A percentile compares a stretch with the other conserved stretches of the same genome.
These are phyloP conservation scores for Nothophaeocryptopus gaeumannii DNA, from an alignment of 2,329 filamentous ascomycete species.

Conservation along the genomic window DNA sequence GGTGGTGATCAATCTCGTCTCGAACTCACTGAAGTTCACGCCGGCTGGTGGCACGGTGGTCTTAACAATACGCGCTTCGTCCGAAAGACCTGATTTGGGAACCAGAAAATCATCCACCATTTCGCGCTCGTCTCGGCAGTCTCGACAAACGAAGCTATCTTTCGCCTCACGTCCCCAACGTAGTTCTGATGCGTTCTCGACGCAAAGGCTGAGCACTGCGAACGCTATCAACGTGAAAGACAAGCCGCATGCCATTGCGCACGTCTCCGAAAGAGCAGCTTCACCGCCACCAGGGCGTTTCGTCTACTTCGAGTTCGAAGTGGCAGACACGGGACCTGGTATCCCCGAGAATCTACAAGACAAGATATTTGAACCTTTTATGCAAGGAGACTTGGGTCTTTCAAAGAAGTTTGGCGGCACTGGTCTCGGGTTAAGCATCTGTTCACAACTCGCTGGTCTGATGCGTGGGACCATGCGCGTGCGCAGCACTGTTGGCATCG, in stretches of 20 bases:
- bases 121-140: slow-evolving; percentile 25
- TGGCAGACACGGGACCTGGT: slow-evolving; percentile 82
- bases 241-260: slow-evolving; percentile 31
- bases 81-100: slow-evolving; percentile 52
- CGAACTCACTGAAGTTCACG: slow-evolving; percentile 90
- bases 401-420: slow-evolving; percentile 90
- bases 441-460: slow-evolving; percentile 75
- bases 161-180: slow-evolving; percentile 14
- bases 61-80: slow-evolving; percentile 71
- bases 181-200: slow-evolving; percentile 6
- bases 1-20: slow-evolving; percentile 89
- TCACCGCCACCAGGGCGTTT: slow-evolving; percentile 59
- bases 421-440: slow-evolving; percentile 83
- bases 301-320: slow-evolving; percentile 82
- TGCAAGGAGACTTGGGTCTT: slow-evolving; percentile 84
- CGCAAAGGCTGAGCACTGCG: slow-evolving; percentile 35
- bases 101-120: slow-evolving; percentile 44
- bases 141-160: neutral
- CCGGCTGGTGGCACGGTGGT: slow-evolving; percentile 71
- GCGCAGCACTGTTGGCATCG: slow-evolving; percentile 67
- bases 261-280: slow-evolving; percentile 25
- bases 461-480: slow-evolving; percentile 78
- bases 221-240: slow-evolving; percentile 46
- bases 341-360: slow-evolving; percentile 75
- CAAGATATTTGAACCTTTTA: slow-evolving; percentile 89